Conservation (phyloP, 176 grass and related monocot species). For the Sorghum bicolor region Sorghum_bicolor_NCBIv3 NC_012878.2:58283001-58283500, state of each 20-base stretch:
- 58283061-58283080: slow-evolving; percentile 98
- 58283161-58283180: slow-evolving; percentile 23
- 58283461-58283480: neutral
- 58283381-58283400: neutral
- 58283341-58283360: neutral
- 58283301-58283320: neutral
- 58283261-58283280: slow-evolving; percentile 13
- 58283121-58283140: slow-evolving; percentile 98
- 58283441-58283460: neutral
- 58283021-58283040: slow-evolving; percentile 90
- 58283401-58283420: neutral
- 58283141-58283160: slow-evolving; percentile 31
- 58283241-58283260: slow-evolving; percentile 14
- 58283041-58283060: slow-evolving; percentile 90
- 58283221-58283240: neutral
- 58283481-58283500: slow-evolving; percentile 7
- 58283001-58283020: slow-evolving; percentile 99
- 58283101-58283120: slow-evolving; percentile 93
- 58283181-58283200: neutral
- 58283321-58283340: slow-evolving; percentile 4
- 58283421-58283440: neutral
- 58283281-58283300: slow-evolving; percentile 2
- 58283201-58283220: slow-evolving; percentile 4
- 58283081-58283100: slow-evolving; percentile 87
- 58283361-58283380: neutral